Evolutionary conservation across 352 stramenopile species (phyloP).

Genomic region (Blastocystis sp.): DNA sequence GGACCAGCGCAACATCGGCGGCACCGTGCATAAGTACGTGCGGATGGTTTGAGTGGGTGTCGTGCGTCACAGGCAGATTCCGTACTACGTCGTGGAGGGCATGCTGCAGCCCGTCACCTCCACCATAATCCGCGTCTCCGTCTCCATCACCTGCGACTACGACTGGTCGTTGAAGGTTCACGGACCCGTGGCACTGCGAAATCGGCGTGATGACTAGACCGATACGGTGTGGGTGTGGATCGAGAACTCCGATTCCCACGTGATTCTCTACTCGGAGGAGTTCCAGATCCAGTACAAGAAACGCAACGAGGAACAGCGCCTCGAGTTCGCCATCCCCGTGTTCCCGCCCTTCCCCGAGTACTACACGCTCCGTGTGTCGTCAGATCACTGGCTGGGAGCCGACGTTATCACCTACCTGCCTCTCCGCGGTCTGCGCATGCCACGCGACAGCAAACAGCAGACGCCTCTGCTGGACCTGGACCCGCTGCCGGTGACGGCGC

Average conservation of each 20-base stretch:
- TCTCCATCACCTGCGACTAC: constrained; percentile 83
- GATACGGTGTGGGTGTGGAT: constrained; percentile 96
- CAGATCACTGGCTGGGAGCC: constrained; percentile 93
- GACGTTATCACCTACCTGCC: constrained; percentile 86
- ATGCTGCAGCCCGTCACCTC: constrained; percentile 91
- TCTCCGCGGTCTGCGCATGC: constrained; percentile 80
- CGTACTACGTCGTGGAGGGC: constrained; percentile 83
- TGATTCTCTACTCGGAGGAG: constrained; percentile 91
- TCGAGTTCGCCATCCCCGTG: constrained; percentile 94
- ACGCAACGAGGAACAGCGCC: constrained; percentile 76
- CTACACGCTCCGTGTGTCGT: constrained; percentile 92
- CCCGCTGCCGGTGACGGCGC: constrained; percentile 88
- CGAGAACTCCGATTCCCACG: constrained; percentile 89
- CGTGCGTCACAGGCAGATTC: constrained; percentile 76
- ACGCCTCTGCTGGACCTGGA: constrained; percentile 91
- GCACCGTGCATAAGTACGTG: constrained; percentile 82
- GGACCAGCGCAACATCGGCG: constrained; percentile 75
- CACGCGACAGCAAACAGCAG: constrained; percentile 79
- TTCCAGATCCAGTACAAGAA: constrained; percentile 84
- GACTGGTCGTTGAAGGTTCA: constrained; percentile 84
- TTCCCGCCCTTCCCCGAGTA: constrained; percentile 89
- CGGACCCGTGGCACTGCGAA: constrained; percentile 76
- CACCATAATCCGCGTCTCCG: constrained; percentile 89
- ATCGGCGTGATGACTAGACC: constrained; percentile 41
- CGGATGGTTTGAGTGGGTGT: constrained; percentile 56